Percentiles rank a stretch among this genome's conserved stretches.
Evolutionary conservation across 1,284 basidiomycete species (phyloP).

Genomic region (Meira nashicola): DNA sequence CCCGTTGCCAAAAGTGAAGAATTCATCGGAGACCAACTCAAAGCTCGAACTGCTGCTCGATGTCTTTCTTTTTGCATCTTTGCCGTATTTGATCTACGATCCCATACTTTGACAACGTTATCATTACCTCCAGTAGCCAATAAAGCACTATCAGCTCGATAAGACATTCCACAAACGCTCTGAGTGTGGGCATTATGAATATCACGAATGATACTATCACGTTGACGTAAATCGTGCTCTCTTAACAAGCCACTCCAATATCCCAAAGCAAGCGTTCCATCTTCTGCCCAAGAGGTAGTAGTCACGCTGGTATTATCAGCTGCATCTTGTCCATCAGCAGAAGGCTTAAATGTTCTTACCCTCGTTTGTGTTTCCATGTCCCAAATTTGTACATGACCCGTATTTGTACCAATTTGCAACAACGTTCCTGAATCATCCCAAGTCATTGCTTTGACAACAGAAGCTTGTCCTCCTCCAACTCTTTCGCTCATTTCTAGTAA

Average conservation of each 20-base stretch:
- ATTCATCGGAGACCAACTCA: constrained; percentile 98
- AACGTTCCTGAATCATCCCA: constrained; percentile 84
- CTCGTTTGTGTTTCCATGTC: constrained; percentile 76
- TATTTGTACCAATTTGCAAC: constrained; percentile 78
- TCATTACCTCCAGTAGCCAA: constrained; percentile 94
- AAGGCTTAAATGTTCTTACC: constrained; percentile 63
- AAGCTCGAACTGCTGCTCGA: constrained; percentile 58
- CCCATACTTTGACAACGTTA: constrained; percentile 90
- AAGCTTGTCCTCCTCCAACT: constrained; percentile 42
- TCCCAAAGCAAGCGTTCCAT: constrained; percentile 44
- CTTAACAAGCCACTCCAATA: constrained; percentile 46
- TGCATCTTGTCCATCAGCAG: constrained; percentile 30
- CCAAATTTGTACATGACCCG: constrained; percentile 91
- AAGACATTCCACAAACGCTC: constrained; percentile 47
- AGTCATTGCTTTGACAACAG: constrained; percentile 68
- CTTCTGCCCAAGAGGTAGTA: constrained; percentile 44
- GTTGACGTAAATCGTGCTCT: constrained; percentile 48
- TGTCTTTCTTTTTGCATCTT: constrained; percentile 76
- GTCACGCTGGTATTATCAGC: constrained; percentile 40
- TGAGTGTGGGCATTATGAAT: constrained; percentile 44
- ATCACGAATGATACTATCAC: constrained; percentile 39
- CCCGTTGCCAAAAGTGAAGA: constrained; percentile 84
- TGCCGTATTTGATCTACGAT: constrained; percentile 79
- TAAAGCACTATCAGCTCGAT: constrained; percentile 59
- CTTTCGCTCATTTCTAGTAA: constrained; percentile 40